Conservation (phyloP, 345 rosid species). For the Arabis hirsuta region DNA sequence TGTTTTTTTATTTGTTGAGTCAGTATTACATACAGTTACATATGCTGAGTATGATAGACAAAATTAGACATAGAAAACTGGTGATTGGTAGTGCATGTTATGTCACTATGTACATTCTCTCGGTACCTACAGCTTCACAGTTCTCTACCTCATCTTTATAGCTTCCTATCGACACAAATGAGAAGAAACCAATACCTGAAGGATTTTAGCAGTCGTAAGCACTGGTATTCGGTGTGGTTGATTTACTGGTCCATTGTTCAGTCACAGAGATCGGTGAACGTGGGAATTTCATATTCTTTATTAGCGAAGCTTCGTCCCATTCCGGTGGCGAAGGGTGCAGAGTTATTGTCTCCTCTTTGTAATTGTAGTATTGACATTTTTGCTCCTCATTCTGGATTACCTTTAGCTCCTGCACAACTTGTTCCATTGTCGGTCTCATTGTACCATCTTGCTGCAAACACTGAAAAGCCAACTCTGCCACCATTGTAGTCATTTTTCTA, state of each 20-base stretch:
- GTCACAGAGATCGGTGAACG: slow-evolving; percentile 67
- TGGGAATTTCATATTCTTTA: slow-evolving; percentile 42
- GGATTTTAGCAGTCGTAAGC: slow-evolving; percentile 26
- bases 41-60: slow-evolving; percentile 17
- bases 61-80: slow-evolving; percentile 23
- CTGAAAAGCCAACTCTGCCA: slow-evolving; percentile 63
- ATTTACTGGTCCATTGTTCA: slow-evolving; percentile 53
- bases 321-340: slow-evolving; percentile 52
- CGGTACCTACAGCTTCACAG: slow-evolving; percentile 27
- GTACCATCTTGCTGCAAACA: slow-evolving; percentile 66
- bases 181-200: slow-evolving; percentile 28
- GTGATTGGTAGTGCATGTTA: slow-evolving; percentile 31
- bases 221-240: slow-evolving; percentile 51
- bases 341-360: slow-evolving; percentile 18
- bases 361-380: slow-evolving; percentile 22
- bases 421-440: slow-evolving; percentile 63
- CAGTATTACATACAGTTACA: slow-evolving; percentile 20
- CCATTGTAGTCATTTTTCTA: slow-evolving; percentile 51
- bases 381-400: slow-evolving; percentile 44
- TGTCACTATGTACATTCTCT: slow-evolving; percentile 37
- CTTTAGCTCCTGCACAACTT: slow-evolving; percentile 52
- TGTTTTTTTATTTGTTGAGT: neutral
- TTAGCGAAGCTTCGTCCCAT: slow-evolving; percentile 44
- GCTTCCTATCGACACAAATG: slow-evolving; percentile 19
- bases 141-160: slow-evolving; percentile 11